Evolutionary conservation across 805 yeast genomes (phyloP).

Genomic region (Candida caryicola): DNA sequence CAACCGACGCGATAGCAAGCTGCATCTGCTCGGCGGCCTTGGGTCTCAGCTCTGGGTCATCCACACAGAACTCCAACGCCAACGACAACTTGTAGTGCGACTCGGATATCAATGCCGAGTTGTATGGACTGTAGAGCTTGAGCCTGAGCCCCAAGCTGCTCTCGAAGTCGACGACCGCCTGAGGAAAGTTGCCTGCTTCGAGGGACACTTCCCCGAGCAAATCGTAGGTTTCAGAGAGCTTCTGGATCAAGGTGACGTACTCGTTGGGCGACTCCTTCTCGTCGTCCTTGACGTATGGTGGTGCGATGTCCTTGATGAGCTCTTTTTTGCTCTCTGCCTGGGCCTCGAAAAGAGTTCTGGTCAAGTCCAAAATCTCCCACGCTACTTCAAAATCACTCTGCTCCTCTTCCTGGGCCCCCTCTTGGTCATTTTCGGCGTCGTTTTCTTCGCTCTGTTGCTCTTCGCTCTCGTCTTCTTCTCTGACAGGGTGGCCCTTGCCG

Average conservation of each 20-base stretch:
- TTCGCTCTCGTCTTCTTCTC: conserved; percentile 16
- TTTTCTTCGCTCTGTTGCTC: conserved; percentile 22
- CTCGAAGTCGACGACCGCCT: conserved; percentile 69
- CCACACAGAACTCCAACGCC: conserved; percentile 71
- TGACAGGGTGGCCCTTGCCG: too few species aligned
- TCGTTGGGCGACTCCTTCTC: conserved; percentile 31
- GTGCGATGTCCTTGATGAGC: conserved; percentile 2
- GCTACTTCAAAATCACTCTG: conserved; percentile 82
- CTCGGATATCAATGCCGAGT: conserved; percentile 64
- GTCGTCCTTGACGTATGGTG: conserved; percentile 32
- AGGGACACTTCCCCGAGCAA: conserved; percentile 85
- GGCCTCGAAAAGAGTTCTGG: conserved; percentile 63
- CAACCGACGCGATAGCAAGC: conserved; percentile 47
- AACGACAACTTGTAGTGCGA: conserved; percentile 77
- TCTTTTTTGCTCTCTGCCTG: conserved; percentile 27
- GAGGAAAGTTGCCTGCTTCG: conserved; percentile 83
- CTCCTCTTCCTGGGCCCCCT: conserved; percentile 44
- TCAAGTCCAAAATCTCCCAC: conserved; percentile 80
- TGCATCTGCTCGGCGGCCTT: conserved; percentile 55
- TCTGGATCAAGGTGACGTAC: conserved; percentile 40
- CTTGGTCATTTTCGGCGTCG: conserved; percentile 20
- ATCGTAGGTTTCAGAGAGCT: conserved; percentile 71
- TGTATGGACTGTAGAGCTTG: conserved; percentile 46
- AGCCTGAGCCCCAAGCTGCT: conserved; percentile 54
- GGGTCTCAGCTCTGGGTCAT: conserved; percentile 43